Conservation (phyloP, 352 stramenopile genomes). For the Phytophthora chlamydospora region DNA sequence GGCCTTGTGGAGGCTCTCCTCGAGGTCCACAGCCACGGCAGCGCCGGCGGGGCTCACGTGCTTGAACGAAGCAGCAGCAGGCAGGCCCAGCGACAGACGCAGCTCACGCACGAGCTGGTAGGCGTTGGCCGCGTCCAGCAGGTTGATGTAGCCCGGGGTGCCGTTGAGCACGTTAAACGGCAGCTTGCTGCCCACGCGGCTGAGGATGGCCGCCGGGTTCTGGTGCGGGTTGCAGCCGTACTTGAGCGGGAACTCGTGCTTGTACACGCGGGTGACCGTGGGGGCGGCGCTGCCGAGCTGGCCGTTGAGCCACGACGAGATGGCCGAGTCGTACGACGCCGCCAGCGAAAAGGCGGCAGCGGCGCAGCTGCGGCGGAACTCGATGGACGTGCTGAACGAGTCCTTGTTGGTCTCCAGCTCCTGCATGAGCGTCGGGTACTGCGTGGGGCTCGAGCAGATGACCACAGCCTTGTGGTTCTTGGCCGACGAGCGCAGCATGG, state of each 20-base stretch:
- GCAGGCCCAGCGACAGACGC: constrained; percentile 92
- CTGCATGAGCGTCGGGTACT: constrained; percentile 96
- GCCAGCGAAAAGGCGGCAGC: constrained; percentile 83
- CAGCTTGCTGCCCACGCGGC: constrained; percentile 66
- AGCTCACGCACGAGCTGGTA: constrained; percentile 99
- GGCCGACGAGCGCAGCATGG: constrained; percentile 98
- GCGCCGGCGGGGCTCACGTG: constrained; percentile 97
- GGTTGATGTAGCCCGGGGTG: constrained; percentile 99
- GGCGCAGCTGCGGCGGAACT: constrained; percentile 86
- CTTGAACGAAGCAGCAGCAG: constrained; percentile 98
- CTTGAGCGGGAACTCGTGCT: constrained; percentile 93
- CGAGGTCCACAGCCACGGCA: constrained; percentile 97
- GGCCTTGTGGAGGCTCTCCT: constrained; percentile 89
- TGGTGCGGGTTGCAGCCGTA: constrained; percentile 99
- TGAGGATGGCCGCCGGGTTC: constrained; percentile 92
- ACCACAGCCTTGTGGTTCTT: constrained; percentile 99
- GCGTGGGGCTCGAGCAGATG: constrained; percentile 95
- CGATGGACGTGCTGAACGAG: constrained; percentile 90
- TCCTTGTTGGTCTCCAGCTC: constrained; percentile 91
- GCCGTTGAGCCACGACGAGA: constrained; percentile 96
- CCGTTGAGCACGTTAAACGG: constrained; percentile 92
- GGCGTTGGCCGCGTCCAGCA: constrained; percentile 98
- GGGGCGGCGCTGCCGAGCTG: constrained; percentile 79
- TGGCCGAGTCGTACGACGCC: constrained; percentile 96
- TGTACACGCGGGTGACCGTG: constrained; percentile 95